phyloP scores from a whole-genome alignment of 208 protist genomes.

The Leishmania martiniquensis region DNA sequence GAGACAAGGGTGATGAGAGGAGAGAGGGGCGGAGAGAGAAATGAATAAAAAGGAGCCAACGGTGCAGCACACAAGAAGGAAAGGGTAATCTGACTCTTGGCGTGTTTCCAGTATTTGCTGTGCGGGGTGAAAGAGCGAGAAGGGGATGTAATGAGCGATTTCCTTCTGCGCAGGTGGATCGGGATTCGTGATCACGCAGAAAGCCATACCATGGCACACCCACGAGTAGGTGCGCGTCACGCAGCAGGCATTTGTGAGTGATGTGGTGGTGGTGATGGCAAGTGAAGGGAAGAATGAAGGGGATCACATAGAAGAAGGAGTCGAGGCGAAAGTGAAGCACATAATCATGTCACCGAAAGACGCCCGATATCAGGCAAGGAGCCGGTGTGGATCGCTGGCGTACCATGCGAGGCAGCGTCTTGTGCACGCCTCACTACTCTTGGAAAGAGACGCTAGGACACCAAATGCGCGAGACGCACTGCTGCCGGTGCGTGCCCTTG shows the following conservation, averaged over 20 bases:
- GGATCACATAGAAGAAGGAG: not conserved
- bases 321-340: not conserved
- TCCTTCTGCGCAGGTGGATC: not conserved
- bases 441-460: not conserved
- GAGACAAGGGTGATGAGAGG: not conserved
- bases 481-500: not conserved
- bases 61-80: not conserved
- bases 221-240: not conserved
- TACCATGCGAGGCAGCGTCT: not conserved
- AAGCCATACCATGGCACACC: not conserved
- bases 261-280: not conserved
- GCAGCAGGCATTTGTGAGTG: not conserved
- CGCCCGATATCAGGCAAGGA: not conserved
- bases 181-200: not conserved
- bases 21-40: not conserved
- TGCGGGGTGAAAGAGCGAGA: not conserved
- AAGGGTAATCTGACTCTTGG: not conserved
- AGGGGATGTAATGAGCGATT: slow-evolving; percentile 3
- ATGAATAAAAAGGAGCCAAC: not conserved
- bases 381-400: not conserved
- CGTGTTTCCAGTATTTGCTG: not conserved
- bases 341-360: not conserved
- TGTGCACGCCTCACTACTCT: not conserved
- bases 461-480: not conserved
- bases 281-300: not conserved